Conservation (phyloP, 805 yeast genomes). For the Starmerella ratchasimensis region DNA sequence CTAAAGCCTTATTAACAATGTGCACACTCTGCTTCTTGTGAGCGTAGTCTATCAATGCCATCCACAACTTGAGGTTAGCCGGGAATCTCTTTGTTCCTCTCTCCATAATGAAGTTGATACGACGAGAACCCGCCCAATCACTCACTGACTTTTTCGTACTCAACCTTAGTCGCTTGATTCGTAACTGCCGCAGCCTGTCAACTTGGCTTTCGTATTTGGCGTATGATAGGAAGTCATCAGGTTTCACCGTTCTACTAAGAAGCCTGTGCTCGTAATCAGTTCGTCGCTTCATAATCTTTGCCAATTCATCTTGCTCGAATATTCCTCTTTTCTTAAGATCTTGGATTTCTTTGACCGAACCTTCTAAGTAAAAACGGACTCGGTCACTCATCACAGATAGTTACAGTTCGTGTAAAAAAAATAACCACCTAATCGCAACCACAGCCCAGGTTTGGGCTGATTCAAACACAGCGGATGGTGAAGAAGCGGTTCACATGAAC, state of each 20-base stretch:
- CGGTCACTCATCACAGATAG: conserved; percentile 35
- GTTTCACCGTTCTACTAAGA: conserved; percentile 65
- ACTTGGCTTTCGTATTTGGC: conserved; percentile 67
- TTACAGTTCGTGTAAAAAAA: neutral
- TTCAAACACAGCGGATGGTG: too few species aligned
- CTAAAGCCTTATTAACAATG: conserved; percentile 43
- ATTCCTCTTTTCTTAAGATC: conserved; percentile 71
- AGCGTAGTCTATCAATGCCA: conserved; percentile 49
- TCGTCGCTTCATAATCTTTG: conserved; percentile 76
- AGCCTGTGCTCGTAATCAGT: conserved; percentile 92
- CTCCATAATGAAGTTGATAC: conserved; percentile 70
- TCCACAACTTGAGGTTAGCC: conserved; percentile 65
- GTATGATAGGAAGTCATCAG: conserved; percentile 65
- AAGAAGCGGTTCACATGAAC: too few species aligned
- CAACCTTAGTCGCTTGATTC: conserved; percentile 46
- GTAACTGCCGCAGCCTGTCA: conserved; percentile 61
- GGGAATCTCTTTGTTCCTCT: conserved; percentile 74
- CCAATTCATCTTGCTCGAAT: conserved; percentile 70
- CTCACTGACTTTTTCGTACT: conserved; percentile 34
- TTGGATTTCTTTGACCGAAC: conserved; percentile 80
- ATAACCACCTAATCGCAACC: too few species aligned
- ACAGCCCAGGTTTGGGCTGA: too few species aligned
- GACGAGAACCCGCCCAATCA: conserved; percentile 75
- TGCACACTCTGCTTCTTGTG: conserved; percentile 24
- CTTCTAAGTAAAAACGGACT: conserved; percentile 44